Evolutionary conservation across 129 eudicot species (phyloP), one percentile per base, ranked within the genome.

Genomic region (Artemisia annua): DNA sequence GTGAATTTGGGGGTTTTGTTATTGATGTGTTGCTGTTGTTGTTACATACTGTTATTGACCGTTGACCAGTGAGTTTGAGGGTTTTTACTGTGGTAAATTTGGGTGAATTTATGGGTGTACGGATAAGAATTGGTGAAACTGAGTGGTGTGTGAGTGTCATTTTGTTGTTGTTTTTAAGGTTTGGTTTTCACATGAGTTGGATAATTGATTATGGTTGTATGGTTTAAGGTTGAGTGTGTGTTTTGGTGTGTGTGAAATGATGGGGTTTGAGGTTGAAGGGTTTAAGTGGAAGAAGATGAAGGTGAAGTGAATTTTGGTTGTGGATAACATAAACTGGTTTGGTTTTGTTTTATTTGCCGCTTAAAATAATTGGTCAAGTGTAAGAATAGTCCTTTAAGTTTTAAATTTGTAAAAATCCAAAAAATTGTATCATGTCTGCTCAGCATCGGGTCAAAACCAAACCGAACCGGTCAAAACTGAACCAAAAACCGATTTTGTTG

Each of bases 91-190:
- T 28, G 30, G 30, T 28, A 3, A 28, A 28, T 28, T 28, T 28
- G 30, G 4, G 30, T 28, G 30, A 28, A 28, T 55, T 55, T 57
- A 69, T 64, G 28, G 20, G 24, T 58, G 65, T 32, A 24, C 72
- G 85, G 83, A 74, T 76, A 69, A 72, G 83, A 35, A 85, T 16
- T 62, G 84, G 89, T 12, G 83, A 75, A 58, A 85, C 50, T 19
- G 81, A 48, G 78, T 82, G 80, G 68, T 75, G 72, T 10, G 82
- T 28, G 69, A 82, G 86, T 70, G 83, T 69, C 89, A 85, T 85
- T 66, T 75, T 80, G 64, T 62, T 26, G 5, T 52, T 52, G n/a
- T 15, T 62, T 62, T n/a, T 65, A 61, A 69, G 56, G 66, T 48
- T 81, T 61, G 26, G 71, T 74, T 69, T 69, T 68, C 63, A 77